A percentile compares a stretch with the other conserved stretches of the same genome.
Evolutionary conservation across 164 flowering plant genomes (phyloP).

Genomic region (Dillenia suffruticosa): DNA sequence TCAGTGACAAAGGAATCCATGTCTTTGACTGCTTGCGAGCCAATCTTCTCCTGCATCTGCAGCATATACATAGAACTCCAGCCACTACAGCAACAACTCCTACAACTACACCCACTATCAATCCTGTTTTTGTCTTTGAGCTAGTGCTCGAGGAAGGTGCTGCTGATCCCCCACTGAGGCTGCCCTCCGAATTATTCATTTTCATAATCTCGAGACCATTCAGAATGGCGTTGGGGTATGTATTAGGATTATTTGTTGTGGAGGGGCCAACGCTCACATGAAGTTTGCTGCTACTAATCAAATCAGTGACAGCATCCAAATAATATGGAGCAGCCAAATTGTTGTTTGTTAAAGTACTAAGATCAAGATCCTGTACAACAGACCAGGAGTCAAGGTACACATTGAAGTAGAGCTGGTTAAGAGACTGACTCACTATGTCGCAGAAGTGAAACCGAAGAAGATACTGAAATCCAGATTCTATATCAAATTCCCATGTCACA

Average conservation of each 20-base stretch:
- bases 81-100: constrained; percentile 27
- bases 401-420: constrained; percentile 51
- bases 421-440: constrained; percentile 51
- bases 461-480: constrained; percentile 59
- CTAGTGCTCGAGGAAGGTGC: constrained; percentile 11
- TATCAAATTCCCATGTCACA: constrained; percentile 65
- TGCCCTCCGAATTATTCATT: constrained; percentile 39
- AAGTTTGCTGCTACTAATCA: constrained; percentile 16
- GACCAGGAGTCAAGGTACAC: constrained; percentile 37
- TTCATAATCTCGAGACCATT: constrained; percentile 76
- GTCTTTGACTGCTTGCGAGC: constrained; percentile 38
- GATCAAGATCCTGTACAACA: constrained; percentile 39
- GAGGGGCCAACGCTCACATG: constrained; percentile 54
- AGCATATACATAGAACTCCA: constrained; percentile 24
- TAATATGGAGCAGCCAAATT: constrained; percentile 47
- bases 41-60: constrained; percentile 20
- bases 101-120: constrained; percentile 33
- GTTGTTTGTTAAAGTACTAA: constrained; percentile 11
- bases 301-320: constrained; percentile 39
- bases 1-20: constrained; percentile 53
- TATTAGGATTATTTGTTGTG: neutral
- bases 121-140: constrained; percentile 27
- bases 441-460: constrained; percentile 74
- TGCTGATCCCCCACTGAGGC: constrained; percentile 24
- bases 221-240: constrained; percentile 47